A percentile compares a stretch with the other conserved stretches of the same genome.
These are phyloP conservation scores for Ascosphaera pollenicola DNA, from an alignment of 2,329 filamentous ascomycete species.

Conservation along the genomic window DNA sequence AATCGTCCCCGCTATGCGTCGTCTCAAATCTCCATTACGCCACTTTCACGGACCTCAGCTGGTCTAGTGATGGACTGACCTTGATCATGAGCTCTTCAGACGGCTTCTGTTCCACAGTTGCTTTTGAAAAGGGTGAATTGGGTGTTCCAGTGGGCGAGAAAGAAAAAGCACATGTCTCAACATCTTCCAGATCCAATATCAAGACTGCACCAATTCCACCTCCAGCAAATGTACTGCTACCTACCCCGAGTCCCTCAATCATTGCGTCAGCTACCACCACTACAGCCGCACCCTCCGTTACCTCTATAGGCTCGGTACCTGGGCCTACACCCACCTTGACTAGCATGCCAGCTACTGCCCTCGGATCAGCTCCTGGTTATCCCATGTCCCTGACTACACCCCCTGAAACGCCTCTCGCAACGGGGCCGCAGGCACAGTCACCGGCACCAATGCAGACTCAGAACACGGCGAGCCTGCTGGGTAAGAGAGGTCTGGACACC, in stretches of 20 bases:
- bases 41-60: slow-evolving; percentile 88
- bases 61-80: slow-evolving; percentile 59
- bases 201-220: too few relatives aligned
- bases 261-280: too few relatives aligned
- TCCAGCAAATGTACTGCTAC: too few relatives aligned
- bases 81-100: slow-evolving; percentile 94
- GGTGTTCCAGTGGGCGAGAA: slow-evolving; percentile 51
- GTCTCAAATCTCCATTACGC: slow-evolving; percentile 96
- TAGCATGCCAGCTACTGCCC: slow-evolving; percentile 58
- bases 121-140: slow-evolving; percentile 64
- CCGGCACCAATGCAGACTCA: slow-evolving; percentile 11
- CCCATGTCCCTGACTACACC: slow-evolving; percentile 62
- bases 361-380: slow-evolving; percentile 46
- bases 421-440: slow-evolving; percentile 13
- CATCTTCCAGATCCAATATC: slow-evolving; percentile 3
- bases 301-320: slow-evolving; percentile 32
- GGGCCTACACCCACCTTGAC: slow-evolving; percentile 27
- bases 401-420: slow-evolving; percentile 55
- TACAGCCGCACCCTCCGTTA: slow-evolving; percentile 19
- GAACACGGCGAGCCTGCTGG: slow-evolving; percentile 32
- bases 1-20: slow-evolving; percentile 77
- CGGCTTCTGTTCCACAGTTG: slow-evolving; percentile 83
- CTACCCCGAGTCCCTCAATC: too few relatives aligned
- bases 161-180: slow-evolving; percentile 13
- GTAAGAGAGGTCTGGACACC: slow-evolving; percentile 28